These are phyloP conservation scores for Diaporthe amygdali DNA, from an alignment of 2,329 filamentous ascomycete species.

Conservation along the genomic window DNA sequence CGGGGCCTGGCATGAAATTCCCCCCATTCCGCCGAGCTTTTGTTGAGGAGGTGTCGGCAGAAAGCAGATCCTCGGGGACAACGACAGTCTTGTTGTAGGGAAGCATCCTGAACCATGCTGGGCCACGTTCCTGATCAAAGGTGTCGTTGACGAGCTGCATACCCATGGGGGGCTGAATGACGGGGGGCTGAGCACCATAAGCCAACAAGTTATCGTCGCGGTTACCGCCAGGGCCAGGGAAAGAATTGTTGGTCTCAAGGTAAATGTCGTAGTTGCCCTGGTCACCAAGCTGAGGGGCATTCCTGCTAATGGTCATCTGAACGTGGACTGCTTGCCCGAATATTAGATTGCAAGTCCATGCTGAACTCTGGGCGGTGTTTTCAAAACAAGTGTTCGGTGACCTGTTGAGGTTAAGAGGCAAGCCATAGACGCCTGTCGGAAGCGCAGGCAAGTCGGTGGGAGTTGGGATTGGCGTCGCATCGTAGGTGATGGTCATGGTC, in stretches of 20 bases:
- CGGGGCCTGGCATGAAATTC: slow-evolving; percentile 22
- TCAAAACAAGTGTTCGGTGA: slow-evolving; percentile 62
- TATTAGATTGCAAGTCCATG: slow-evolving; percentile 68
- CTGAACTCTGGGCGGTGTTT: slow-evolving; percentile 56
- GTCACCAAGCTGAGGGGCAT: slow-evolving; percentile 31
- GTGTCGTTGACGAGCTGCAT: slow-evolving; percentile 59
- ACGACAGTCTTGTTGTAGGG: slow-evolving; percentile 63
- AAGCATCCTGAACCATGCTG: slow-evolving; percentile 57
- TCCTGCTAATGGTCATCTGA: slow-evolving; percentile 44
- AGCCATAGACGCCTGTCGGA: slow-evolving; percentile 57
- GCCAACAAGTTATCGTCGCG: slow-evolving; percentile 36
- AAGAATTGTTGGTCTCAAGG: slow-evolving; percentile 43
- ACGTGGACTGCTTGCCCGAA: slow-evolving; percentile 45
- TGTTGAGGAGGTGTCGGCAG: slow-evolving; percentile 27
- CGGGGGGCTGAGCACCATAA: slow-evolving; percentile 61
- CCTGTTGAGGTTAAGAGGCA: slow-evolving; percentile 59
- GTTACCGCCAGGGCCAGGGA: slow-evolving; percentile 39
- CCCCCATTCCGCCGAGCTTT: slow-evolving; percentile 31
- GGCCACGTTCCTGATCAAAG: slow-evolving; percentile 51
- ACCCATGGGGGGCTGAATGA: slow-evolving; percentile 41
- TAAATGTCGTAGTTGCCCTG: slow-evolving; percentile 45
- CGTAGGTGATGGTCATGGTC: slow-evolving; percentile 46
- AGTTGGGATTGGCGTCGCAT: slow-evolving; percentile 56
- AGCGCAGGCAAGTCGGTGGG: slow-evolving; percentile 58
- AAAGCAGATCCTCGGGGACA: slow-evolving; percentile 48